Conservation (phyloP, 768 basidiomycete genomes). For the Kwoniella pini region DNA sequence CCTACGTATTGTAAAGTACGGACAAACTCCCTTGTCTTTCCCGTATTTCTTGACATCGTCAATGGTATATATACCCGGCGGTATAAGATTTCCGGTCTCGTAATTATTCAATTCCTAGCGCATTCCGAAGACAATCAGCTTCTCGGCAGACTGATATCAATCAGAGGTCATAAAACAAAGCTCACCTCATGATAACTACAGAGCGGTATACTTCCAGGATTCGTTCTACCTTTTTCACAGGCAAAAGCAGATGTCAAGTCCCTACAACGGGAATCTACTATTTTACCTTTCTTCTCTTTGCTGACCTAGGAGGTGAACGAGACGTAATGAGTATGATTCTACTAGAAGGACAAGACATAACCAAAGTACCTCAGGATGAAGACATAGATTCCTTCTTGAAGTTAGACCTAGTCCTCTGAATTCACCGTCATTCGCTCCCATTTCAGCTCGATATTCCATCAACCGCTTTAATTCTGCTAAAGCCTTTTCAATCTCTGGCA, state of each 20-base stretch:
- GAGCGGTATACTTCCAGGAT: constrained; percentile 87
- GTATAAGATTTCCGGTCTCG: constrained; percentile 77
- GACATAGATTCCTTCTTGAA: constrained; percentile 92
- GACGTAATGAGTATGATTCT: background rate
- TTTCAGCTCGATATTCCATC: constrained; percentile 79
- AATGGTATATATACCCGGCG: constrained; percentile 87
- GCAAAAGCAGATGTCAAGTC: constrained; percentile 84
- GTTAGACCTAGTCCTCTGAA: constrained; percentile 91
- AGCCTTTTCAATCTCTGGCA: constrained; percentile 99
- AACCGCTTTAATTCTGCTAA: constrained; percentile 90
- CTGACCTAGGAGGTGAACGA: constrained; percentile 64
- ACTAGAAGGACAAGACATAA: background rate
- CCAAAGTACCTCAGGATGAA: constrained; percentile 77
- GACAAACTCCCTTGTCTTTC: constrained; percentile 79
- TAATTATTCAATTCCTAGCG: constrained; percentile 74
- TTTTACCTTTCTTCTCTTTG: constrained; percentile 97
- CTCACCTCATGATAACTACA: constrained; percentile 95
- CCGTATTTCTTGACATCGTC: constrained; percentile 90
- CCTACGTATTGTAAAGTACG: constrained; percentile 91
- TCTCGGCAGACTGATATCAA: no score
- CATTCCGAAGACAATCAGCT: background rate
- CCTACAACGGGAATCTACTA: constrained; percentile 94
- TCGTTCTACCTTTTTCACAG: constrained; percentile 76
- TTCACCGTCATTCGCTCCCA: constrained; percentile 66
- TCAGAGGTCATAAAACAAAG: background rate